Evolutionary conservation across 176 grass and related monocot species (phyloP), one percentile per base, ranked within the genome.

Genomic region (Thalia dealbata): DNA sequence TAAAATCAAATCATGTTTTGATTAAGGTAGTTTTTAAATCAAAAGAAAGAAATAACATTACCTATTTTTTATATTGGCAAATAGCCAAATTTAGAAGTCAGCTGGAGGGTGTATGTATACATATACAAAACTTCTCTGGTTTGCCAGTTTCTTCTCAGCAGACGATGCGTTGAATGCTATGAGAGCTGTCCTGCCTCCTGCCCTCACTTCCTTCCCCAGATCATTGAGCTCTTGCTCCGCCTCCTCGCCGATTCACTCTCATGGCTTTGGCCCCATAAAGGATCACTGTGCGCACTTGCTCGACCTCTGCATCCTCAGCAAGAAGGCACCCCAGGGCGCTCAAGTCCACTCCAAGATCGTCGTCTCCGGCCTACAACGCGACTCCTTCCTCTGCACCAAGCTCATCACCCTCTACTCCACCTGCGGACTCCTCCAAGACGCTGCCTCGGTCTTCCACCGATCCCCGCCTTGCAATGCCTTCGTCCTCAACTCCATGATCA

Each of bases 401-500:
- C 77, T 79, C 77, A 62, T 79, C 35, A 21, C 67, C 41, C 30
- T 71, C 23, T 79, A 79, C 55, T 79, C 77, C 35, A 32, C 32
- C 6, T 71, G 67, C 3, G 67, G 67, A 25, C 52, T 50, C 18
- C 77, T 71, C 6, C 54, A 46, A 18, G 62, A 38, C 3, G 66
- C 77, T 11, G 16, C 13, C 43, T 23, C 67, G 0, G 44, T 79
- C 52, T 71, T 79, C 55, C 8, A 7, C 23, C n/a, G 30, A 7
- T 32, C 48, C 41, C 38, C 77, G 5, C 1, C 3, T 50, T 50
- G 77, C 19, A 48, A 71, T 41, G 77, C 67, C 67, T 79, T 79
- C 77, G 14, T 79, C 15, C 77, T 79, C 3, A 79, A 79, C 32
- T 42, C 77, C 24, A 63, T 79, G 67, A 71, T 79, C 54, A 71